A percentile compares a stretch with the other conserved stretches of the same genome.
phyloP scores from a whole-genome alignment of 805 yeast genomes.

The Cyberlindnera xylosilytica region DNA sequence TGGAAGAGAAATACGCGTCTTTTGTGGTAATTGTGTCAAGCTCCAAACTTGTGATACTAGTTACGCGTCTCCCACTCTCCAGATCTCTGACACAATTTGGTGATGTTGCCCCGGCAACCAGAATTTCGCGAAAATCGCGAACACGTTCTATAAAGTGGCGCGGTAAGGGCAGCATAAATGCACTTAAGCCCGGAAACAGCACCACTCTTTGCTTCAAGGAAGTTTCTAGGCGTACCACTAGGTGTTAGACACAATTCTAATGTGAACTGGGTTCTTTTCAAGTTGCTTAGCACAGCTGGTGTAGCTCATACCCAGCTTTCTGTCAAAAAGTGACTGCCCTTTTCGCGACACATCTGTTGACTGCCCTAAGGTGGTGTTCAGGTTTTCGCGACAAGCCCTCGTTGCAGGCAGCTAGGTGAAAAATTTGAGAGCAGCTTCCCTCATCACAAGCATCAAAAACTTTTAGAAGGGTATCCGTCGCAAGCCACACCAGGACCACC shows the following conservation, averaged over 20 bases:
- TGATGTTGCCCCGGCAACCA: not conserved
- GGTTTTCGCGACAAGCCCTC: slow-evolving; percentile 1
- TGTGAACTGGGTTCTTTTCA: too few relatives aligned
- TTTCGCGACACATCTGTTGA: not conserved
- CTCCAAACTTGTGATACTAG: not conserved
- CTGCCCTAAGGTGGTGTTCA: slow-evolving; percentile 6
- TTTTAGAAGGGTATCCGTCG: slow-evolving; percentile 33
- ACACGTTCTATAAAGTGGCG: too few relatives aligned
- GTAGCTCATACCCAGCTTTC: too few relatives aligned
- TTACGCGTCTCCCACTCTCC: not conserved
- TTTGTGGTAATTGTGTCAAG: too few relatives aligned
- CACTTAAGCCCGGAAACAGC: too few relatives aligned
- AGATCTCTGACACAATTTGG: not conserved
- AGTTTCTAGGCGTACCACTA: too few relatives aligned
- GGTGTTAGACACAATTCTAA: too few relatives aligned
- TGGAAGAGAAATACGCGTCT: not conserved
- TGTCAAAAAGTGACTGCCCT: not conserved
- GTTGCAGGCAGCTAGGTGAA: not conserved
- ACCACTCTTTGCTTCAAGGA: too few relatives aligned
- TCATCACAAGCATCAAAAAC: not conserved
- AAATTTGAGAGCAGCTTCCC: slow-evolving; percentile 4
- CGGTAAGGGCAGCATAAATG: too few relatives aligned
- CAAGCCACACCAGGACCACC: slow-evolving; percentile 49
- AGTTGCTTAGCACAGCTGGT: too few relatives aligned
- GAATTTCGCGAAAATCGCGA: not conserved